Evolutionary conservation across 208 protist genomes (phyloP).

Genomic region (Polymyxa betae): DNA sequence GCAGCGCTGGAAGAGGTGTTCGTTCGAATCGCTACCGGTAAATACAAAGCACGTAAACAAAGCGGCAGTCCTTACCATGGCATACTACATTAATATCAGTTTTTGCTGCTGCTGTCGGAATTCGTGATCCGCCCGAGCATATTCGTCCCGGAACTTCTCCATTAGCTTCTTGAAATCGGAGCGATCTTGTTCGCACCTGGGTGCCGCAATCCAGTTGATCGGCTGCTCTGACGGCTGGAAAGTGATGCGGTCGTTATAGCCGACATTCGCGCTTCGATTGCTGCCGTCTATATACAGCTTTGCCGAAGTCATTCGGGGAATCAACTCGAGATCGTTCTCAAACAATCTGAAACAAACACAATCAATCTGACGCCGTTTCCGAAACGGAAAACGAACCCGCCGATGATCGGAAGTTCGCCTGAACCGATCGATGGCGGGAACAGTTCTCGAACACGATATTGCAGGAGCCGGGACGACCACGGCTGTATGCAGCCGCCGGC

Average conservation of each 20-base stretch:
- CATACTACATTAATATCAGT: neutral
- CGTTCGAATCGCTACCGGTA: neutral
- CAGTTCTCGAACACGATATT: conserved; percentile 5
- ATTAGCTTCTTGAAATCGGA: neutral
- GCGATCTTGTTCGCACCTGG: neutral
- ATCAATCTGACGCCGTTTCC: neutral
- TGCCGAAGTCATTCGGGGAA: conserved; percentile 27
- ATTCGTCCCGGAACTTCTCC: neutral
- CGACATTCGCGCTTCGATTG: neutral
- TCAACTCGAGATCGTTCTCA: conserved; percentile 17
- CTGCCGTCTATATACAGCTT: conserved; percentile 32
- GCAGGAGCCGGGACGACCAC: conserved; percentile 10
- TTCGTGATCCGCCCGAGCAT: neutral
- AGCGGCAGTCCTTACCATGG: neutral
- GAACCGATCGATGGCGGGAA: conserved; percentile 40
- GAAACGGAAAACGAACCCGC: neutral
- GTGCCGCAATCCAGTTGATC: conserved; percentile 32
- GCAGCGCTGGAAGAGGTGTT: neutral
- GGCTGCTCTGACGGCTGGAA: conserved; percentile 48
- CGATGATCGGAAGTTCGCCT: conserved; percentile 6
- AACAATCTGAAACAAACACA: conserved; percentile 2
- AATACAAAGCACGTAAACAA: neutral
- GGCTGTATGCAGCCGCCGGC: conserved; percentile 27
- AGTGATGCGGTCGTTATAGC: conserved; percentile 10
- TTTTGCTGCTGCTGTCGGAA: neutral